Evolutionary conservation across 164 flowering plant species (phyloP).

Genomic region (Vitis rupestris): DNA sequence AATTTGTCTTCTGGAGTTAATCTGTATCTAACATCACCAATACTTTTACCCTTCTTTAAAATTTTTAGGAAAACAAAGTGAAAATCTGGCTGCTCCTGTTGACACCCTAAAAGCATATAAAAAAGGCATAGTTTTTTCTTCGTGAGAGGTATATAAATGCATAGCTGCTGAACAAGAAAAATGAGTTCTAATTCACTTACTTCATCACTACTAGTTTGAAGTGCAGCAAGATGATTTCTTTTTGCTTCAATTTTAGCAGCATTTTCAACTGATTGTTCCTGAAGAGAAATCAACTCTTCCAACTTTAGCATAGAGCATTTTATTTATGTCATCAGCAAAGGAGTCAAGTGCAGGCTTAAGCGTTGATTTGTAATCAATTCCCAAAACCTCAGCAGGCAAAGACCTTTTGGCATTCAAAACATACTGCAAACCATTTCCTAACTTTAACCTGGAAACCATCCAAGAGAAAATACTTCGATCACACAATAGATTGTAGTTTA

Average conservation of each 20-base stretch:
- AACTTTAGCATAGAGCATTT: conserved; percentile 22
- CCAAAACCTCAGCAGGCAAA: conserved; percentile 65
- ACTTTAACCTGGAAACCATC: conserved; percentile 59
- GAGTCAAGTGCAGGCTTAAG: conserved; percentile 62
- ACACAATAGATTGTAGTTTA: not conserved
- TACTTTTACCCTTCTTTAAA: no score
- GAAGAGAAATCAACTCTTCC: conserved; percentile 45
- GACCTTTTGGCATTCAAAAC: conserved; percentile 57
- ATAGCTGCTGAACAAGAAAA: not conserved
- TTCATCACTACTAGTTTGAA: no score
- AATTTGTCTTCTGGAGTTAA: no score
- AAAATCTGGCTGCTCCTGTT: no score
- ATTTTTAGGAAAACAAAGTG: no score
- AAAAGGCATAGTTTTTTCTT: not conserved
- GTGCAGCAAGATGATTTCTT: conserved; percentile 41
- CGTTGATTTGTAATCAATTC: conserved; percentile 68
- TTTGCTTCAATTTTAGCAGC: conserved; percentile 54
- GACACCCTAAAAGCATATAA: not conserved
- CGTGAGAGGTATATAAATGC: no score
- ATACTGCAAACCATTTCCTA: conserved; percentile 61
- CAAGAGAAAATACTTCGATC: not conserved
- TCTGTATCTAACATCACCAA: no score
- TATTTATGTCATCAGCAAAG: conserved; percentile 25
- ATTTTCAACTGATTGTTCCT: conserved; percentile 53
- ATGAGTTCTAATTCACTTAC: not conserved